Evolutionary conservation across 2,329 filamentous ascomycete species (phyloP).

Genomic region (Sporothrix phasma): DNA sequence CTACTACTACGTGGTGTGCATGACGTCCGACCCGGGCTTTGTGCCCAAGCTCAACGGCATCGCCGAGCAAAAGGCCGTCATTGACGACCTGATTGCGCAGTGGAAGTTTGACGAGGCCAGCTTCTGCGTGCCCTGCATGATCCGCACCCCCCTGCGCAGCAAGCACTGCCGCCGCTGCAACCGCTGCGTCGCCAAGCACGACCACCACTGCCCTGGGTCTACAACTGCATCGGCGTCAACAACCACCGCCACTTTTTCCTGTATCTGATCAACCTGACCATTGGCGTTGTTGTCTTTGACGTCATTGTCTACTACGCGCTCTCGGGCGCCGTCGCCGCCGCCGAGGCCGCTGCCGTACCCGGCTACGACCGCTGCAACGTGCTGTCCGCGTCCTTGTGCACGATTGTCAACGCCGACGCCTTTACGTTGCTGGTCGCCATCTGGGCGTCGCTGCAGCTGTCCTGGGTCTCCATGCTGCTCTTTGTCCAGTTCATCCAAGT

Average conservation of each 20-base stretch:
- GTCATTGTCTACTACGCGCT: conserved; percentile 65
- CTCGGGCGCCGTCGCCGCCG: conserved; percentile 43
- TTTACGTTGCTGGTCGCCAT: conserved; percentile 71
- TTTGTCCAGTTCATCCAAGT: conserved; percentile 91
- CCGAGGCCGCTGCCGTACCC: conserved; percentile 23
- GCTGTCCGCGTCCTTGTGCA: conserved; percentile 65
- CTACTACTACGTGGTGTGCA: conserved; percentile 82
- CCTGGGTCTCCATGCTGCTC: conserved; percentile 95
- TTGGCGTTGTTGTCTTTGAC: conserved; percentile 65
- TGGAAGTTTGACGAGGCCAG: conserved; percentile 92
- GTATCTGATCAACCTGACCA: conserved; percentile 69
- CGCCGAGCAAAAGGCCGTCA: conserved; percentile 78
- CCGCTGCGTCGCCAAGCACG: conserved; percentile 89
- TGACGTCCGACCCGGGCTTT: conserved; percentile 83
- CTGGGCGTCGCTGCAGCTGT: conserved; percentile 76
- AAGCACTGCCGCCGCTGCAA: conserved; percentile 92
- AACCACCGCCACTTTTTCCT: conserved; percentile 94
- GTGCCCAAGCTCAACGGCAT: conserved; percentile 85
- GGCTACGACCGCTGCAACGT: conserved; percentile 53
- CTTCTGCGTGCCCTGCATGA: conserved; percentile 93
- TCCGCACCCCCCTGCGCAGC: conserved; percentile 80
- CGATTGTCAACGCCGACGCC: conserved; percentile 66
- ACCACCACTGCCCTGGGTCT: conserved; percentile 97
- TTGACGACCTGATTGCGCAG: conserved; percentile 71
- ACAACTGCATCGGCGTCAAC: conserved; percentile 91